Percentiles rank a stretch among this genome's conserved stretches.
phyloP scores from a whole-genome alignment of 2,329 filamentous ascomycete genomes.

The Claviceps humidiphila region DNA sequence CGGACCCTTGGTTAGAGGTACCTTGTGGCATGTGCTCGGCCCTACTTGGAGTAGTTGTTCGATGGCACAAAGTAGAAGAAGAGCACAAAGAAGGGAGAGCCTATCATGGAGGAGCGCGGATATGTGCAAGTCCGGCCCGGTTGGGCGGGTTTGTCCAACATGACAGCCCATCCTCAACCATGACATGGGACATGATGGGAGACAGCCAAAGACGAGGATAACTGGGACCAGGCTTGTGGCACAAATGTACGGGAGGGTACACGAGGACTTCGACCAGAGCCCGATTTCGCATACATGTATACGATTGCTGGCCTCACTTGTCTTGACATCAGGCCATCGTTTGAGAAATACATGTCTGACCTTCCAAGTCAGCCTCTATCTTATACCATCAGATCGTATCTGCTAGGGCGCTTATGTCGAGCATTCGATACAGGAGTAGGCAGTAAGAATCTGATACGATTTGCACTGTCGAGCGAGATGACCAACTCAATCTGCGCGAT shows the following conservation, averaged over 20 bases:
- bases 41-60: too few species aligned
- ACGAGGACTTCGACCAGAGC: background rate
- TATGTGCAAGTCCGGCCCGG: too few species aligned
- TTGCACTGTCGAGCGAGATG: background rate
- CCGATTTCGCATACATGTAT: background rate
- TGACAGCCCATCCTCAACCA: background rate
- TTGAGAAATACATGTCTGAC: background rate
- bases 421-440: too few species aligned
- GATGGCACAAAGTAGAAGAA: too few species aligned
- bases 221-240: background rate
- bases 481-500: background rate
- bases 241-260: background rate
- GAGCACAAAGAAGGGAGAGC: too few species aligned
- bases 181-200: background rate
- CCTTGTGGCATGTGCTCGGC: too few species aligned
- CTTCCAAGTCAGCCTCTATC: background rate
- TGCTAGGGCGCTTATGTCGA: background rate
- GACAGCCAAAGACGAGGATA: background rate
- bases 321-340: background rate
- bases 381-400: background rate
- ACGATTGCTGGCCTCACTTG: background rate
- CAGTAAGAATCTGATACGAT: too few species aligned
- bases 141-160: background rate
- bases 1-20: too few species aligned
- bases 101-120: too few species aligned